Evolutionary conservation across 139 green algal species (phyloP).

Genomic region (Tetraselmis chui): DNA sequence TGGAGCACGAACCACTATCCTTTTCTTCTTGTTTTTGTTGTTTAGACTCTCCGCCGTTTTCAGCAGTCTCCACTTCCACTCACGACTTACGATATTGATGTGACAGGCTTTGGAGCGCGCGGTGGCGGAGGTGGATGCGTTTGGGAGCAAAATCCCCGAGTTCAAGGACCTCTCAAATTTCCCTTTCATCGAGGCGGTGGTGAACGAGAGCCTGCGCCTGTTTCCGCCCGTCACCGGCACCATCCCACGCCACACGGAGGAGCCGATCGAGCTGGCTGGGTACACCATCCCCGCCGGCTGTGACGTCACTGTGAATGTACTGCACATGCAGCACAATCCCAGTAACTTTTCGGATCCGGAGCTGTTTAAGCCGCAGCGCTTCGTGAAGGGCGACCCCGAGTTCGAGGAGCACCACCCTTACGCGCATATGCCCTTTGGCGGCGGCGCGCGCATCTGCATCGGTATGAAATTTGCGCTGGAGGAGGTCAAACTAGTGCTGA

Average conservation of each 20-base stretch:
- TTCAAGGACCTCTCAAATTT: slow-evolving; percentile 31
- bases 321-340: slow-evolving; percentile 32
- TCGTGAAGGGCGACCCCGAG: slow-evolving; percentile 22
- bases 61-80: too few species aligned
- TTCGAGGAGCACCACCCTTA: slow-evolving; percentile 12
- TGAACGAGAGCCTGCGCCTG: slow-evolving; percentile 45
- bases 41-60: too few species aligned
- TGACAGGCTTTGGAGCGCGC: slow-evolving; percentile 18
- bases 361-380: slow-evolving; percentile 43
- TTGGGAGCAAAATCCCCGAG: slow-evolving; percentile 12
- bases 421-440: slow-evolving; percentile 45
- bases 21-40: too few species aligned
- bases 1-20: too few species aligned
- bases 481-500: slow-evolving; percentile 39
- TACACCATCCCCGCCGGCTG: slow-evolving; percentile 28
- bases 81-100: too few species aligned
- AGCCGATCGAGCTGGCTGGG: slow-evolving; percentile 20
- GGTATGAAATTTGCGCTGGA: slow-evolving; percentile 47
- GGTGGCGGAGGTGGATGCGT: slow-evolving; percentile 32
- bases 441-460: slow-evolving; percentile 46
- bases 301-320: slow-evolving; percentile 36
- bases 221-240: slow-evolving; percentile 37
- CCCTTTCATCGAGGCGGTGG: slow-evolving; percentile 30
- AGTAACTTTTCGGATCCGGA: slow-evolving; percentile 34
- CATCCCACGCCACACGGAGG: slow-evolving; percentile 7